Evolutionary conservation across 148 eudicot species (phyloP).

Genomic region (Pouteria glomerata): DNA sequence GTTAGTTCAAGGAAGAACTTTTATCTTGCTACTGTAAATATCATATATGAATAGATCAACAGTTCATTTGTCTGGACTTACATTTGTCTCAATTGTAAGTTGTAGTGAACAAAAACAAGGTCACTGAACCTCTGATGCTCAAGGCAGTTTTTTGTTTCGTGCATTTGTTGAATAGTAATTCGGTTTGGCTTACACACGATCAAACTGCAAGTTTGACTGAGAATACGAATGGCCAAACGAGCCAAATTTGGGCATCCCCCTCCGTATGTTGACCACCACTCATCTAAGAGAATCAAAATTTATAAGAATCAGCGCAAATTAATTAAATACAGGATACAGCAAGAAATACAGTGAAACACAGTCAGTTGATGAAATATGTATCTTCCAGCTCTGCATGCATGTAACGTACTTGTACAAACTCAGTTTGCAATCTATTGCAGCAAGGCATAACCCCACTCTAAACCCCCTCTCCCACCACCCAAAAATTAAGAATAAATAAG

Average conservation of each 20-base stretch:
- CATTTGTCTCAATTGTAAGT: slow-evolving; percentile 65
- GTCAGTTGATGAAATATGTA: neutral
- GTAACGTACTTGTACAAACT: neutral
- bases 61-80: slow-evolving; percentile 23
- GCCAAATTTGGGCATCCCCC: slow-evolving; percentile 84
- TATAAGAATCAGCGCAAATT: slow-evolving; percentile 1
- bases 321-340: neutral
- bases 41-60: neutral
- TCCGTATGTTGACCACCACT: slow-evolving; percentile 97
- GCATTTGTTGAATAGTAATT: slow-evolving; percentile 52
- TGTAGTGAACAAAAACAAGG: slow-evolving; percentile 75
- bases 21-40: neutral
- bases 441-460: neutral
- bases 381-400: neutral
- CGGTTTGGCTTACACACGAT: slow-evolving; percentile 38
- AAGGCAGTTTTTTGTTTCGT: slow-evolving; percentile 51
- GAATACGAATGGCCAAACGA: slow-evolving; percentile 75
- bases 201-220: slow-evolving; percentile 87
- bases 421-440: neutral
- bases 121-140: slow-evolving; percentile 79
- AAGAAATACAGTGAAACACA: neutral
- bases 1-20: neutral
- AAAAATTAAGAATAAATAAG: too few species aligned
- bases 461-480: neutral
- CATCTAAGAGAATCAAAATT: slow-evolving; percentile 41